These are phyloP conservation scores for Penicillium italicum DNA, from an alignment of 2,329 filamentous ascomycete species.

Conservation along the genomic window DNA sequence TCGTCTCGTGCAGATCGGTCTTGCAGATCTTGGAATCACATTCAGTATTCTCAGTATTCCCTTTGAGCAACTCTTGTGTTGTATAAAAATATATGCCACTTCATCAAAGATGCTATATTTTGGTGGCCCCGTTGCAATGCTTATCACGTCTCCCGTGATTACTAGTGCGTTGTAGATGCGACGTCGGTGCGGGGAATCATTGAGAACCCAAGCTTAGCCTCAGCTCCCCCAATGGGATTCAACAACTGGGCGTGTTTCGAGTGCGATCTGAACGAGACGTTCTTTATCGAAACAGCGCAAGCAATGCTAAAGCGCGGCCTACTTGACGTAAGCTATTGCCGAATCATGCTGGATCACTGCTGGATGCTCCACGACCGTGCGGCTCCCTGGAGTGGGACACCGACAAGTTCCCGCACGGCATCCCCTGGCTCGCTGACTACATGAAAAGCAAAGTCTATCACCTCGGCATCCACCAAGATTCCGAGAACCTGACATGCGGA, in stretches of 20 bases:
- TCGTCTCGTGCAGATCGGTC: neutral
- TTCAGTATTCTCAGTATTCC: neutral
- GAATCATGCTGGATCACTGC: constrained; percentile 48
- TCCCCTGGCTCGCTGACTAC: constrained; percentile 43
- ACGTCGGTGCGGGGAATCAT: constrained; percentile 19
- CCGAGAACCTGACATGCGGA: constrained; percentile 45
- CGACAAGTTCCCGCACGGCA: constrained; percentile 43
- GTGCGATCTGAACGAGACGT: constrained; percentile 48
- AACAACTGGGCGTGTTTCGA: constrained; percentile 51
- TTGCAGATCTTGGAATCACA: neutral
- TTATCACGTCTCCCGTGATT: constrained; percentile 7
- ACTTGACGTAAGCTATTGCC: constrained; percentile 36
- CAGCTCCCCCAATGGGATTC: constrained; percentile 51
- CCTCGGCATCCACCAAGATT: constrained; percentile 48
- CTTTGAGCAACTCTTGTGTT: neutral
- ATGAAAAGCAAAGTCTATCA: constrained; percentile 41
- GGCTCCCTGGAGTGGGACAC: constrained; percentile 44
- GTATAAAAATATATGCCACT: neutral
- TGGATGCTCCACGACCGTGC: constrained; percentile 41
- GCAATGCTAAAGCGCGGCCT: constrained; percentile 45
- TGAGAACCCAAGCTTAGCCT: constrained; percentile 25
- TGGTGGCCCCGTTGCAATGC: constrained; percentile 14
- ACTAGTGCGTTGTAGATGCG: constrained; percentile 2
- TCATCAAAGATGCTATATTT: neutral
- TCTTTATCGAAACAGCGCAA: constrained; percentile 49